Conservation (phyloP, 192 early-diverging fungal genomes). For the Coemansia sp. region DNA sequence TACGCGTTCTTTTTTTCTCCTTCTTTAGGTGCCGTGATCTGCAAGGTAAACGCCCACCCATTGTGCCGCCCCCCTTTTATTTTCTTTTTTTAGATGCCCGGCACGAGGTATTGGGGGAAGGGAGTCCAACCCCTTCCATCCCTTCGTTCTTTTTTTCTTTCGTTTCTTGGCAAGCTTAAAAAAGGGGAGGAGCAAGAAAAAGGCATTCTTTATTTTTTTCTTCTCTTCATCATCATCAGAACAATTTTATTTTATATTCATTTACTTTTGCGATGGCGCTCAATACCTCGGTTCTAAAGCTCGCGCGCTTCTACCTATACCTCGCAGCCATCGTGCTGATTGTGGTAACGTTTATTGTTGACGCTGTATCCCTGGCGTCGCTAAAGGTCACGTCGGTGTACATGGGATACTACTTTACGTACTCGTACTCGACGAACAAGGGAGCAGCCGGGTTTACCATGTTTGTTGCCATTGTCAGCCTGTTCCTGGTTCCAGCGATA, state of each 20-base stretch:
- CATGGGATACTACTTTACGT: background rate
- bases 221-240: background rate
- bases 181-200: background rate
- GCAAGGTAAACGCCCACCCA: background rate
- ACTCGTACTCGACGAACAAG: background rate
- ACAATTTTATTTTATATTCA: background rate
- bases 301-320: conserved; percentile 41
- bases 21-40: background rate
- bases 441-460: conserved; percentile 48
- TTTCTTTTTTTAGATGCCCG: background rate
- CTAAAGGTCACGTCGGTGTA: conserved; percentile 2
- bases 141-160: background rate
- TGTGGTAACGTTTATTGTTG: conserved; percentile 42
- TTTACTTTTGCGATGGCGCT: conserved; percentile 2
- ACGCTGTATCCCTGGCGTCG: conserved; percentile 30
- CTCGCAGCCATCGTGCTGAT: conserved; percentile 20
- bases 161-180: background rate
- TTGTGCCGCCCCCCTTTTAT: background rate
- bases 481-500: conserved; percentile 25
- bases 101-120: background rate
- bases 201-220: background rate
- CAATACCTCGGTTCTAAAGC: conserved; percentile 10
- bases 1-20: background rate
- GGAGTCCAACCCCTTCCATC: background rate
- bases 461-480: conserved; percentile 39